Evolutionary conservation across 805 yeast genomes (phyloP).

Genomic region (Kodamaea nitidulidarum): DNA sequence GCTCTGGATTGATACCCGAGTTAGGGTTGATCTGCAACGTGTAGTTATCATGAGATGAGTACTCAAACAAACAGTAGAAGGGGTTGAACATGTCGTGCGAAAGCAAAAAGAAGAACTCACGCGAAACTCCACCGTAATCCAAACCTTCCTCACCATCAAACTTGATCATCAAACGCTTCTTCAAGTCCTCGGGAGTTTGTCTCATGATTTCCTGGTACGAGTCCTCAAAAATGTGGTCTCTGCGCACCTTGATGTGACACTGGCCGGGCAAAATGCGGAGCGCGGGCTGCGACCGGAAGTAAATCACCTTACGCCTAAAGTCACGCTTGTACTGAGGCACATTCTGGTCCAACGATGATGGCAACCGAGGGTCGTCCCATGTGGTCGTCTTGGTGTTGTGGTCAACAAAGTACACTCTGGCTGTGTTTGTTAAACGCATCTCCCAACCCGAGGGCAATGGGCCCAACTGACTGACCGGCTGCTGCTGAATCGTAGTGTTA

Average conservation of each 20-base stretch:
- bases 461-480: slow-evolving; percentile 95
- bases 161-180: slow-evolving; percentile 95
- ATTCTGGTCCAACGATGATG: slow-evolving; percentile 94
- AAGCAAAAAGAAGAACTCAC: slow-evolving; percentile 93
- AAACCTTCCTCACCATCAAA: slow-evolving; percentile 99
- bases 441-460: slow-evolving; percentile 99
- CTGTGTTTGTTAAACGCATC: slow-evolving; percentile 98
- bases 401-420: slow-evolving; percentile 97
- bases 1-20: slow-evolving; percentile 96
- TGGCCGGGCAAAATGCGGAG: slow-evolving; percentile 96
- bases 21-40: slow-evolving; percentile 97
- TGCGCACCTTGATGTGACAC: slow-evolving; percentile 95
- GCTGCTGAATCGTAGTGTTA: slow-evolving; percentile 91
- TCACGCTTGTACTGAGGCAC: slow-evolving; percentile 99
- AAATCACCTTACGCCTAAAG: slow-evolving; percentile 93
- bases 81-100: slow-evolving; percentile 99
- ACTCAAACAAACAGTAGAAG: slow-evolving; percentile 93
- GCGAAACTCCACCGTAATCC: slow-evolving; percentile 98
- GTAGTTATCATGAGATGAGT: slow-evolving; percentile 96
- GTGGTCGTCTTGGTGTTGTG: slow-evolving; percentile 99
- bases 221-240: slow-evolving; percentile 95
- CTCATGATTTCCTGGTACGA: slow-evolving; percentile 98
- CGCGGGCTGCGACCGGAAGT: slow-evolving; percentile 98
- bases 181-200: slow-evolving; percentile 96
- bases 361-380: slow-evolving; percentile 99